Evolutionary conservation across 2,329 filamentous ascomycete genomes (phyloP), one percentile per base, ranked within the genome.

Genomic region (Exophiala spinifera): DNA sequence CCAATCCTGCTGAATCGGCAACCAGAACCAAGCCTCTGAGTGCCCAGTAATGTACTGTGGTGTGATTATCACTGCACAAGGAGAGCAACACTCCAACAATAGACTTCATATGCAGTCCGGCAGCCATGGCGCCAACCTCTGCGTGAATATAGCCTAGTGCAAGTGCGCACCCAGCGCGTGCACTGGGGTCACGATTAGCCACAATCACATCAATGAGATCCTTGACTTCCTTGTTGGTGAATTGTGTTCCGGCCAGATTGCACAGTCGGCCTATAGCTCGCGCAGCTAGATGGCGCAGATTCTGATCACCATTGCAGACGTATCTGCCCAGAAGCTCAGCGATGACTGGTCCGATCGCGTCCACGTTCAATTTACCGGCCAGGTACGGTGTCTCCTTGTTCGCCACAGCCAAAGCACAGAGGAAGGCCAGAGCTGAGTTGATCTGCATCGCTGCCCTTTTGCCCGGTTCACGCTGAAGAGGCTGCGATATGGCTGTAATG

Each of bases 61-160:
- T 91, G 68, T 99, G 94, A 17, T 92, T 89, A 66, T 99, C 94
- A 63, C 91, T 96, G 69, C 91, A 92, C 8, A 99, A 79, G 6
- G 94, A 97, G 88, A 97, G 95, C n/a, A 99, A 76, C 36, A 99
- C 95, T 15, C 92, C 88, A n/a, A 96, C 81, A 46, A 99, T 96
- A 1, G 91, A 96, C 75, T 97, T 97, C 47, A 99, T 79, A 69
- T 99, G 94, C 64, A 94, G 91, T 3, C 91, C 91, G 51, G 94
- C 94, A 49, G 94, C 94, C 91, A 99, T 97, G 53, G 94, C 92
- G 53, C 94, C 95, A 31, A 99, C 88, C 69, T 96, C 91, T 15
- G 90, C 88, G 72, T 99, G 91, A 48, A 99, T 97, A 53, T 87
- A 88, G 7, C 94, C 94, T 25, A 99, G 76, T 11, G 94, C 91